These are phyloP conservation scores for Logfia minima DNA, from an alignment of 129 eudicot species.

Conservation along the genomic window DNA sequence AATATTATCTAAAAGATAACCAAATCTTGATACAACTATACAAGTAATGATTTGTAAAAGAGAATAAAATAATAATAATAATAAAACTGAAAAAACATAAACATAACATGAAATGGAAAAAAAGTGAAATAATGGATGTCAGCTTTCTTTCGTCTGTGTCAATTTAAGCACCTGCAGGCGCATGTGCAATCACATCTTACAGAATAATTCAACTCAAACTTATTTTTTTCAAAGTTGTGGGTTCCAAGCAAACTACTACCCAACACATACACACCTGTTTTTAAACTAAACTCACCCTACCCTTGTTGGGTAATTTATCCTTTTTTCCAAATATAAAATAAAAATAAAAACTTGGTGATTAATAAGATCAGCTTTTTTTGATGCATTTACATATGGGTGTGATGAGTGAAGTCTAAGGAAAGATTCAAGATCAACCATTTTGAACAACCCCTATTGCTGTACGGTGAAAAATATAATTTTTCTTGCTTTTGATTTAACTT, in stretches of 20 bases:
- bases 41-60: background rate
- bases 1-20: background rate
- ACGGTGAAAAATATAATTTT: background rate
- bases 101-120: slow-evolving; percentile 7
- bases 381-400: slow-evolving; percentile 17
- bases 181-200: slow-evolving; percentile 42
- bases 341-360: background rate
- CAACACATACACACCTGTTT: slow-evolving; percentile 12
- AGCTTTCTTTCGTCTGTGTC: slow-evolving; percentile 33
- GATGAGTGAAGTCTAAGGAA: slow-evolving; percentile 60
- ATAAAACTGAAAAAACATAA: background rate
- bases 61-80: background rate
- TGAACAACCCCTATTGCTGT: slow-evolving; percentile 4
- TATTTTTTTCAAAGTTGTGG: slow-evolving; percentile 17
- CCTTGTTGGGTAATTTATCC: slow-evolving; percentile 3
- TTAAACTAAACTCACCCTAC: slow-evolving; percentile 20
- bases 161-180: slow-evolving; percentile 26
- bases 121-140: slow-evolving; percentile 28
- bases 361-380: slow-evolving; percentile 15
- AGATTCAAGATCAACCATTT: slow-evolving; percentile 33
- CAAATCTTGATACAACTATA: background rate
- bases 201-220: slow-evolving; percentile 22
- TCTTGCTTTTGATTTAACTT: slow-evolving; percentile 28
- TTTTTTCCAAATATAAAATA: background rate
- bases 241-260: slow-evolving; percentile 24